phyloP scores from a whole-genome alignment of 2,329 filamentous ascomycete genomes.

The Cladophialophora exuberans region DNA sequence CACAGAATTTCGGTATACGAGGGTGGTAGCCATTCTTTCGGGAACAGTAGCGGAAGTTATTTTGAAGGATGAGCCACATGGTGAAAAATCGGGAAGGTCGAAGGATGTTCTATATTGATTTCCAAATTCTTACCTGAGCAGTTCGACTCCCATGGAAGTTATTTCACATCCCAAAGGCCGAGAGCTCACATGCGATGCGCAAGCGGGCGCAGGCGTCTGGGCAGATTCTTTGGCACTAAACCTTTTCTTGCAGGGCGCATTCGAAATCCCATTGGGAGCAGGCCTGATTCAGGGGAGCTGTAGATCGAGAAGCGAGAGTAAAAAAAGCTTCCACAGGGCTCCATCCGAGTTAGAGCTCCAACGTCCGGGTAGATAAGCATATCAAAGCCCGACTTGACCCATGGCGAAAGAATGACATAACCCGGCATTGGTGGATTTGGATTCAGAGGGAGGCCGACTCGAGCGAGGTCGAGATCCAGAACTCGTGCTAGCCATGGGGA shows the following conservation, averaged over 20 bases:
- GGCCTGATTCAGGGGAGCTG: neutral
- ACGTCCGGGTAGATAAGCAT: neutral
- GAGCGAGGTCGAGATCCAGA: too few species aligned
- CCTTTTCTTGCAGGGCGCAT: slow-evolving; percentile 20
- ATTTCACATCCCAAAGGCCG: slow-evolving; percentile 10
- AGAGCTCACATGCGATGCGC: slow-evolving; percentile 5
- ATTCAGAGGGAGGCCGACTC: neutral
- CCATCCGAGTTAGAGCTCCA: too few species aligned
- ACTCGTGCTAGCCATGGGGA: too few species aligned
- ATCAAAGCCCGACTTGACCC: neutral
- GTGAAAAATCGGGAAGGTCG: slow-evolving; percentile 23
- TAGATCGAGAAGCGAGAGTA: too few species aligned
- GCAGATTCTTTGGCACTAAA: slow-evolving; percentile 12
- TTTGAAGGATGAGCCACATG: slow-evolving; percentile 19
- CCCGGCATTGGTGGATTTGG: neutral
- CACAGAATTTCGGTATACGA: slow-evolving; percentile 16
- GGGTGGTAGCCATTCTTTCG: slow-evolving; percentile 18
- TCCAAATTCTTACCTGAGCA: slow-evolving; percentile 29
- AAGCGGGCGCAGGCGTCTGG: slow-evolving; percentile 8
- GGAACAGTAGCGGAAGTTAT: slow-evolving; percentile 3
- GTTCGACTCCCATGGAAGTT: slow-evolving; percentile 20
- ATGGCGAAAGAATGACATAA: slow-evolving; percentile 2
- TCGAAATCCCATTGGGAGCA: neutral
- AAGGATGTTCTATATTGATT: slow-evolving; percentile 26
- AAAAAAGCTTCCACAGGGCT: too few species aligned